Evolutionary conservation across 331 rosid species (phyloP).

Genomic region (Acacia pycnantha): DNA sequence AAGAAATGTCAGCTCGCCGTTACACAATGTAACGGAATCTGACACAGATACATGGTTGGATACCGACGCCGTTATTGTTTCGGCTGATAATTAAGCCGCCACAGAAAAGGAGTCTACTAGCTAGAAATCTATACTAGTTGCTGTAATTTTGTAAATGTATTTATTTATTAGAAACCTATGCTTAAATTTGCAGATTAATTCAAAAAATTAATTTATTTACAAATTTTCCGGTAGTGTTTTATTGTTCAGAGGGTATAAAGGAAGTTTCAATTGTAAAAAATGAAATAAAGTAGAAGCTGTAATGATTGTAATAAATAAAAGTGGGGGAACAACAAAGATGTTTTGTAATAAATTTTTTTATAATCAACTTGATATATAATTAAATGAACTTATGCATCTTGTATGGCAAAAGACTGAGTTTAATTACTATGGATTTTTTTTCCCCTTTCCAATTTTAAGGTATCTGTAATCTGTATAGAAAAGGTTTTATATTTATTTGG

Average conservation of each 20-base stretch:
- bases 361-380: neutral
- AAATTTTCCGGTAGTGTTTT: neutral
- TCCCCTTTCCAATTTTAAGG: no score
- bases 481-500: neutral
- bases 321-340: neutral
- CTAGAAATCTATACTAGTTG: neutral
- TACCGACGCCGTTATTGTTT: neutral
- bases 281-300: no score
- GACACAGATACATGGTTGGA: conserved; percentile 47
- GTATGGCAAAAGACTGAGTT: neutral
- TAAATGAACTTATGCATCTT: neutral
- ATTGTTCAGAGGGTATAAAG: neutral
- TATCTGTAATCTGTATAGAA: no score
- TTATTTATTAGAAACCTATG: neutral
- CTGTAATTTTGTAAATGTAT: neutral
- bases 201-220: neutral
- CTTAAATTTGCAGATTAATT: neutral
- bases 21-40: conserved; percentile 36
- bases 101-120: no score
- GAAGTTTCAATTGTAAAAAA: neutral
- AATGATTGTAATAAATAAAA: neutral
- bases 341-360: neutral
- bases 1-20: conserved; percentile 52
- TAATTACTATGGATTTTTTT: no score
- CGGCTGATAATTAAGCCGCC: neutral